These are phyloP conservation scores for Ustilago crameri DNA, from an alignment of 1,284 basidiomycete genomes.

Conservation along the genomic window DNA sequence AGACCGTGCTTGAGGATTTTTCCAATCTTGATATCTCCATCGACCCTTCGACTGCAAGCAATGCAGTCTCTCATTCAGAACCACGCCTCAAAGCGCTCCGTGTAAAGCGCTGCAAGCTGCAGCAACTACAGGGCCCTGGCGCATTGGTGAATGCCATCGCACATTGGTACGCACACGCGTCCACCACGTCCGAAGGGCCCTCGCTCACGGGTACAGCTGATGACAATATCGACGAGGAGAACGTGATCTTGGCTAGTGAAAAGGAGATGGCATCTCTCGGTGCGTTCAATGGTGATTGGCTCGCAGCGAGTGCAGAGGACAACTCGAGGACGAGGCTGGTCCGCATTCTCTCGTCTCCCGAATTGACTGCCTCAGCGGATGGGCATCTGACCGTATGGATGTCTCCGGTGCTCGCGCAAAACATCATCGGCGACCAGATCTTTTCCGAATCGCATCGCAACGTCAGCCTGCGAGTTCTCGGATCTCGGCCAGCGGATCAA, in stretches of 20 bases:
- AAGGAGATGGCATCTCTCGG: conserved; percentile 78
- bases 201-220: conserved; percentile 19
- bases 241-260: conserved; percentile 55
- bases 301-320: conserved; percentile 69
- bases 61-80: background rate
- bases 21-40: conserved; percentile 43
- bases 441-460: conserved; percentile 21
- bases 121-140: conserved; percentile 30
- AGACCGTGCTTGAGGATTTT: conserved; percentile 52
- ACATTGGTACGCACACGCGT: conserved; percentile 35
- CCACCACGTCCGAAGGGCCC: conserved; percentile 3
- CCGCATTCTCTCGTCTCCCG: conserved; percentile 42
- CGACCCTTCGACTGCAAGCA: conserved; percentile 14
- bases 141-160: conserved; percentile 39
- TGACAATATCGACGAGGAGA: conserved; percentile 58
- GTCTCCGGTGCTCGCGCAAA: conserved; percentile 55
- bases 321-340: conserved; percentile 40
- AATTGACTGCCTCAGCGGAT: conserved; percentile 8
- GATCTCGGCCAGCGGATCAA: conserved; percentile 15
- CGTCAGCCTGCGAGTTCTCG: conserved; percentile 35
- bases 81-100: conserved; percentile 13
- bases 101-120: conserved; percentile 21
- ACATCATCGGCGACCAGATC: conserved; percentile 43
- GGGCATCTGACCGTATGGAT: conserved; percentile 26
- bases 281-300: conserved; percentile 88